Base-by-base conservation (phyloP, 2,329 filamentous ascomycete genomes). In the Ophiocordyceps camponoti-rufipedis region DNA sequence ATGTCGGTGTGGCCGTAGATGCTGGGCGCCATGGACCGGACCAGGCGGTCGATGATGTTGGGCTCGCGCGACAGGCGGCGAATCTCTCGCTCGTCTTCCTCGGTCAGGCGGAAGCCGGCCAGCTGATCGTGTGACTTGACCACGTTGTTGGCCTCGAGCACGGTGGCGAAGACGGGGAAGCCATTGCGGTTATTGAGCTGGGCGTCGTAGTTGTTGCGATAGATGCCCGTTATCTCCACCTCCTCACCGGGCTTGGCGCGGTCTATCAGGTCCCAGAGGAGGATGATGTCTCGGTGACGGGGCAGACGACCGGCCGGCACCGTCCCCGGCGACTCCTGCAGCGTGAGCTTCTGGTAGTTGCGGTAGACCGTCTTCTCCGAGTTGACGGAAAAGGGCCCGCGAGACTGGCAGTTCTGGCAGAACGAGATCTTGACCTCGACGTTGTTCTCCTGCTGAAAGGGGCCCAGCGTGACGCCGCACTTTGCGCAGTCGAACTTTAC, bases 151-250 rank as follows among this genome's bases (percentile, higher is more conserved):
- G 93, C 93, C 63, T 98, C 91, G 5, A 98, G 74, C 48, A 98
- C 91, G 0, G 91, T 98, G 5, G 91, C 89, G 62, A 98, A 98
- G 33, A 98, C 91, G 0, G 91, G 91, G 66, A 98, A 96, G 5
- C 91, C 91, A 58, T 96, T 98, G 58, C 91, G 89, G 68, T 95
- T 96, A 67, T 98, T 98, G 46, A 98, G 74, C 54, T 94, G 86
- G 4, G 91, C 88, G 60, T 96, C 89, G 58, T 95, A 98, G 66
- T 93, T 96, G 70, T 98, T 98, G 55, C 87, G 82, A 66, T 98
- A 98, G 54, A 94, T 85, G 51, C 91, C 91, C 8, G 88, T 96
- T 10, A 98, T 80, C 58, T 98, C 91, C 47, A 98, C 88, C 60
- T 98, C 93, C 63, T 98, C 91, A 46, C 91, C 91, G 28, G 91